phyloP scores from a whole-genome alignment of 345 rosid species.

The Salix udensis region DNA sequence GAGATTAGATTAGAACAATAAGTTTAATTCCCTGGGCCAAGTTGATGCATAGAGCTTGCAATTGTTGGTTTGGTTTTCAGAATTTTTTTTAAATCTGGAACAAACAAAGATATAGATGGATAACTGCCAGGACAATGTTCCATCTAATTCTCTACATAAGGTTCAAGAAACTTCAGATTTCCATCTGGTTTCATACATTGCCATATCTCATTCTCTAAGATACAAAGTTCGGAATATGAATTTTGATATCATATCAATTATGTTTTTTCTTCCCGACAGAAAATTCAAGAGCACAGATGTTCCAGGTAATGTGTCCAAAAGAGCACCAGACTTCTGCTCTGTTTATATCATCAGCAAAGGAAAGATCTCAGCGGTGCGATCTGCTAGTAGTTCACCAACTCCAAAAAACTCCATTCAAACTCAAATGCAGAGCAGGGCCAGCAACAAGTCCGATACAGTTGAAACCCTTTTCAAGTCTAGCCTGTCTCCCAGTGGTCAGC shows the following conservation, averaged over 20 bases:
- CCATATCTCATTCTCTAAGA: not conserved
- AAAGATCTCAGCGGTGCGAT: constrained; percentile 50
- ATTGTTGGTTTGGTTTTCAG: not conserved
- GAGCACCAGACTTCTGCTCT: constrained; percentile 64
- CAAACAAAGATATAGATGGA: not conserved
- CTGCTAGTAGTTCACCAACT: constrained; percentile 48
- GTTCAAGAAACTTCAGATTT: not conserved
- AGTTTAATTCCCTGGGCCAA: not conserved
- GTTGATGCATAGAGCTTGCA: not conserved
- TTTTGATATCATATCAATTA: not conserved
- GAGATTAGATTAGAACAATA: not conserved
- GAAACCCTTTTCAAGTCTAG: not conserved
- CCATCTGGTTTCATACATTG: not conserved
- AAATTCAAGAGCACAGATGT: constrained; percentile 63
- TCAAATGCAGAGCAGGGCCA: constrained; percentile 11
- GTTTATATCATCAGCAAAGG: constrained; percentile 69
- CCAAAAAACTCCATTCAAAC: constrained; percentile 8
- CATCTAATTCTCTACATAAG: not conserved
- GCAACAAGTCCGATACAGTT: constrained; percentile 9
- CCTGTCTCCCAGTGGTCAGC: constrained; percentile 32
- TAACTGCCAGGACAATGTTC: not conserved
- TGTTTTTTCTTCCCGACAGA: constrained; percentile 16
- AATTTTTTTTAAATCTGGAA: not conserved
- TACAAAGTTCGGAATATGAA: not conserved
- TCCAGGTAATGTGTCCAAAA: constrained; percentile 51